phyloP scores from a whole-genome alignment of 2,329 filamentous ascomycete species.

The Talaromyces sp. region DNA sequence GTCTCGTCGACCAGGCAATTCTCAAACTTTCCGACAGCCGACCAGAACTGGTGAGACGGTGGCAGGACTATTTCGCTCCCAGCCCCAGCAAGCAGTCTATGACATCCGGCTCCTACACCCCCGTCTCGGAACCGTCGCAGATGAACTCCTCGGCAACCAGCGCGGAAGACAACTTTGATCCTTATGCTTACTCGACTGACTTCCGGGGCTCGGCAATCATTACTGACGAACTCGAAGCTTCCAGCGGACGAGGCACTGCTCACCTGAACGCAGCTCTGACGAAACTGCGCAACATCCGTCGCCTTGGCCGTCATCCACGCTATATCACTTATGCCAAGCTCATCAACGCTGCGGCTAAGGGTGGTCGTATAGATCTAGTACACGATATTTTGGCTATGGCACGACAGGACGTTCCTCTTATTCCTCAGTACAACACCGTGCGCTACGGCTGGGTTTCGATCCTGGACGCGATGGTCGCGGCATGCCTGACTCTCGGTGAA shows the following conservation, averaged over 20 bases:
- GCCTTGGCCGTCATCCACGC: constrained; percentile 81
- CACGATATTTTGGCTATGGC: constrained; percentile 88
- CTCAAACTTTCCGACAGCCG: constrained; percentile 46
- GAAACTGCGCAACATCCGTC: constrained; percentile 89
- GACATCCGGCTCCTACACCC: constrained; percentile 33
- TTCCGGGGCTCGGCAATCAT: constrained; percentile 90
- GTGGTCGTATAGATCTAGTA: constrained; percentile 74
- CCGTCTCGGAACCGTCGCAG: constrained; percentile 42
- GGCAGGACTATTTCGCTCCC: constrained; percentile 51
- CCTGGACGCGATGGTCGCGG: constrained; percentile 92
- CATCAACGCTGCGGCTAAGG: constrained; percentile 82
- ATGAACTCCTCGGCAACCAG: constrained; percentile 55
- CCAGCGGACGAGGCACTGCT: constrained; percentile 65
- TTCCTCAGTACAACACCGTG: constrained; percentile 79
- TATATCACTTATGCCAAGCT: constrained; percentile 98
- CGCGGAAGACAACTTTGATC: constrained; percentile 76
- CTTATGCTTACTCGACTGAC: constrained; percentile 84
- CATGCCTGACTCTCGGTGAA: constrained; percentile 77
- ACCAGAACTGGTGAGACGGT: constrained; percentile 48
- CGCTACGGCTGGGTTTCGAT: constrained; percentile 96
- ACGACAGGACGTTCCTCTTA: constrained; percentile 77
- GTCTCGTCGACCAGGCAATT: constrained; percentile 56
- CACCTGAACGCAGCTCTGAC: constrained; percentile 75
- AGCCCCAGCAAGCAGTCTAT: constrained; percentile 46
- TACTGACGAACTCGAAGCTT: constrained; percentile 81